These are phyloP conservation scores for Alternaria sp. DNA, from an alignment of 2,329 filamentous ascomycete genomes.

Conservation along the genomic window DNA sequence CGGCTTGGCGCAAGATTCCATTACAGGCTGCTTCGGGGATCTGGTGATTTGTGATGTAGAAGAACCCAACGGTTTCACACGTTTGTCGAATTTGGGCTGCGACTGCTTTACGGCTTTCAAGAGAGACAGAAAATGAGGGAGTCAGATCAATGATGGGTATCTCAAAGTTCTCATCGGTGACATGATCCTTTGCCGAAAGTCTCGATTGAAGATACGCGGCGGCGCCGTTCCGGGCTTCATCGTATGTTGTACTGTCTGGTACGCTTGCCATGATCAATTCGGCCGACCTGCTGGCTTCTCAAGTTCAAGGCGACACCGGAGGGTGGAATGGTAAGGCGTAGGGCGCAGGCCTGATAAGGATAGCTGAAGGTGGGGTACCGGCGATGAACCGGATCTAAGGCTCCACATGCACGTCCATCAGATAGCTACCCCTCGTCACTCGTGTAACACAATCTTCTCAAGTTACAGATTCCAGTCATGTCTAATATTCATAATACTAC, in stretches of 20 bases:
- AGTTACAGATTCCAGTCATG: constrained; percentile 16
- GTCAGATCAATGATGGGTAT: constrained; percentile 52
- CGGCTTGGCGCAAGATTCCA: constrained; percentile 48
- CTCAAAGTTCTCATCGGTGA: constrained; percentile 35
- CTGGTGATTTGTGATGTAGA: constrained; percentile 53
- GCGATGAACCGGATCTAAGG: constrained; percentile 26
- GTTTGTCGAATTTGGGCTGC: constrained; percentile 51
- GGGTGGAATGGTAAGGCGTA: not conserved
- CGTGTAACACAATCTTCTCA: not conserved
- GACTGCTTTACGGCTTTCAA: constrained; percentile 46
- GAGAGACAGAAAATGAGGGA: constrained; percentile 45
- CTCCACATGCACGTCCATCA: constrained; percentile 9
- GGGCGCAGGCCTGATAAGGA: constrained; percentile 4
- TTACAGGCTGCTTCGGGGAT: constrained; percentile 38
- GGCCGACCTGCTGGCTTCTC: not conserved
- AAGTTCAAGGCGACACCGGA: not conserved
- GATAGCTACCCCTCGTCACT: constrained; percentile 19
- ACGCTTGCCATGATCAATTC: constrained; percentile 30
- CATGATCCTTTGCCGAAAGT: constrained; percentile 26
- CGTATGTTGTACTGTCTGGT: constrained; percentile 31
- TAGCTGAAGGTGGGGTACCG: constrained; percentile 10
- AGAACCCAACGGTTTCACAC: constrained; percentile 53
- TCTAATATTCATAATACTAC: constrained; percentile 14
- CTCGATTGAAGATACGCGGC: constrained; percentile 49
- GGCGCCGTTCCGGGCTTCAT: constrained; percentile 47